Conservation (phyloP, 2,329 filamentous ascomycete species). For the Aphanocladium album region DNA sequence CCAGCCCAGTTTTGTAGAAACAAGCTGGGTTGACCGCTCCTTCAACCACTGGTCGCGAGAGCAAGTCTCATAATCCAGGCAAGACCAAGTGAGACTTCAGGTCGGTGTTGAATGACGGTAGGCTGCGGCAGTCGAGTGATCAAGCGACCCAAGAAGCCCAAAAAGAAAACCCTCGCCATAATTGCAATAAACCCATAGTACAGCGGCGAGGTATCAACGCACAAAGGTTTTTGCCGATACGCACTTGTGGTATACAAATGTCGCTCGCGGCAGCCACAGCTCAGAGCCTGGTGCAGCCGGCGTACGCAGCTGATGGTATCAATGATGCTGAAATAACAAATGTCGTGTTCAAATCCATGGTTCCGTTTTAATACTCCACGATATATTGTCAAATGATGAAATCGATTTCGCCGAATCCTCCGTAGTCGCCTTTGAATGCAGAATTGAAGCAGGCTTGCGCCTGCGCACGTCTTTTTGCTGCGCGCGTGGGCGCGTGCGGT, state of each 20-base stretch:
- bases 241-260: background rate
- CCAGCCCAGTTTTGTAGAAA: background rate
- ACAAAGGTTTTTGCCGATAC: background rate
- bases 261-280: background rate
- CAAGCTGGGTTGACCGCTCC: background rate
- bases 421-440: conserved; percentile 8
- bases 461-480: background rate
- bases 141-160: background rate
- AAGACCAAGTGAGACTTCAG: no score
- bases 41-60: background rate
- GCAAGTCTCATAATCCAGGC: background rate
- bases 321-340: conserved; percentile 2
- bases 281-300: background rate
- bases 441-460: background rate
- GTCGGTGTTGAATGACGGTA: background rate
- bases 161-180: background rate
- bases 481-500: background rate
- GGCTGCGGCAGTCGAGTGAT: background rate
- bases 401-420: conserved; percentile 8
- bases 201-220: background rate
- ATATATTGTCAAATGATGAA: background rate
- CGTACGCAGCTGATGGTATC: background rate
- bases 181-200: background rate
- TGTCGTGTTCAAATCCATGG: conserved; percentile 7
- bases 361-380: background rate